Conservation (phyloP, 208 protist genomes). For the Crithidia bombi region DNA sequence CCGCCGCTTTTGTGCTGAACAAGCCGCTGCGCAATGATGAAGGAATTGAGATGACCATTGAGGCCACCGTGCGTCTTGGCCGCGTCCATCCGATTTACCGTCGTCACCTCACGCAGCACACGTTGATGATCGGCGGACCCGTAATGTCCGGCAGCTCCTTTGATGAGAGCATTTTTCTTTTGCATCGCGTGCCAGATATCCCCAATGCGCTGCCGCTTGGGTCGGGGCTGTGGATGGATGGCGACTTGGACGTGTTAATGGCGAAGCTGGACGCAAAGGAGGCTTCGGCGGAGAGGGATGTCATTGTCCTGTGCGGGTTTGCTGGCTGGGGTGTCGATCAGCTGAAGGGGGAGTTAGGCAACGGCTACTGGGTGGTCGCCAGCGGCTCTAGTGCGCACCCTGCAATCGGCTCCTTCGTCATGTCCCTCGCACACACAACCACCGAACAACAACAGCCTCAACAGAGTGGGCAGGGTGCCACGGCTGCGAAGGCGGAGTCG, state of each 20-base stretch:
- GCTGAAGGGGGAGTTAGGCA: conserved; percentile 74
- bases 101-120: conserved; percentile 65
- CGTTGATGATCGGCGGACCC: conserved; percentile 81
- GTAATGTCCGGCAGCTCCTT: conserved; percentile 68
- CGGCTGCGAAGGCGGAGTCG: conserved; percentile 1
- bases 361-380: conserved; percentile 76
- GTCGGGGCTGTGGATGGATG: conserved; percentile 69
- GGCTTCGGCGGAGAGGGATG: conserved; percentile 57
- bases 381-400: conserved; percentile 32
- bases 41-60: conserved; percentile 51
- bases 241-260: conserved; percentile 70
- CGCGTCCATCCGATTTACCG: conserved; percentile 69
- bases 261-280: conserved; percentile 57
- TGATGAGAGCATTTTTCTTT: conserved; percentile 70
- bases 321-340: conserved; percentile 77
- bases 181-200: conserved; percentile 73
- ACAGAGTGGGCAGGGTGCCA: background rate
- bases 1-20: conserved; percentile 80
- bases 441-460: conserved; percentile 10
- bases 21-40: conserved; percentile 66
- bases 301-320: conserved; percentile 81
- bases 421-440: conserved; percentile 48
- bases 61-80: conserved; percentile 47
- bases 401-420: conserved; percentile 52
- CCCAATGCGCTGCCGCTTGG: conserved; percentile 64